Percentiles rank a stretch among this genome's conserved stretches.
These are phyloP conservation scores for Pleodorina starrii DNA, from an alignment of 139 green algal species.

Conservation along the genomic window DNA sequence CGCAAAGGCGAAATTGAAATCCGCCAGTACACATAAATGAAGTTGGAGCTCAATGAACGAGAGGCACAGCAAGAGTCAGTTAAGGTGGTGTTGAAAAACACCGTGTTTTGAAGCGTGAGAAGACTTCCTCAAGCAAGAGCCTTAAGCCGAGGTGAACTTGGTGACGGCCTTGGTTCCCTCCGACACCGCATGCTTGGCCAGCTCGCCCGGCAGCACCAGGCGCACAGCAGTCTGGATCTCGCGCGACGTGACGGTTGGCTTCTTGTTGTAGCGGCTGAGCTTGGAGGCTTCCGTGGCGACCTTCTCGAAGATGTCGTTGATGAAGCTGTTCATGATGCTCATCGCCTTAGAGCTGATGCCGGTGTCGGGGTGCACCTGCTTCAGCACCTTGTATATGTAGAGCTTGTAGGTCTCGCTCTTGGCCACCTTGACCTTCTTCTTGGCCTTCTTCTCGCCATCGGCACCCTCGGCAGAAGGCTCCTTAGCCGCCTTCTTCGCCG, in stretches of 20 bases:
- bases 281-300: slow-evolving; percentile 11
- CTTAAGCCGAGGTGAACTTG: slow-evolving; percentile 6
- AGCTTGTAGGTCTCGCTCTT: slow-evolving; percentile 31
- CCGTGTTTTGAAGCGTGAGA: no score
- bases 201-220: slow-evolving; percentile 19
- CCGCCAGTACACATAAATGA: no score
- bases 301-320: slow-evolving; percentile 22
- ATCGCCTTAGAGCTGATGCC: slow-evolving; percentile 28
- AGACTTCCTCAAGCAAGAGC: no score
- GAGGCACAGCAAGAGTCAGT: no score
- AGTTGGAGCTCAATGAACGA: no score
- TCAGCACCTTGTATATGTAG: slow-evolving; percentile 24
- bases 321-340: slow-evolving; percentile 23
- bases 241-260: background rate
- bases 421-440: slow-evolving; percentile 12
- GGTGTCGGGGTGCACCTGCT: slow-evolving; percentile 25
- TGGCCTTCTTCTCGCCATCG: slow-evolving; percentile 2
- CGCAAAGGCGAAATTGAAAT: no score
- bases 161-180: slow-evolving; percentile 23
- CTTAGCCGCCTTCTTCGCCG: slow-evolving; percentile 7
- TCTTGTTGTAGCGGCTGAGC: slow-evolving; percentile 23
- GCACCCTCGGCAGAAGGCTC: background rate
- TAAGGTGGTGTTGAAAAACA: no score
- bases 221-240: slow-evolving; percentile 3
- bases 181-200: slow-evolving; percentile 41